These are phyloP conservation scores for Eucalyptus tenuipes DNA, from an alignment of 345 rosid genomes.

Conservation along the genomic window DNA sequence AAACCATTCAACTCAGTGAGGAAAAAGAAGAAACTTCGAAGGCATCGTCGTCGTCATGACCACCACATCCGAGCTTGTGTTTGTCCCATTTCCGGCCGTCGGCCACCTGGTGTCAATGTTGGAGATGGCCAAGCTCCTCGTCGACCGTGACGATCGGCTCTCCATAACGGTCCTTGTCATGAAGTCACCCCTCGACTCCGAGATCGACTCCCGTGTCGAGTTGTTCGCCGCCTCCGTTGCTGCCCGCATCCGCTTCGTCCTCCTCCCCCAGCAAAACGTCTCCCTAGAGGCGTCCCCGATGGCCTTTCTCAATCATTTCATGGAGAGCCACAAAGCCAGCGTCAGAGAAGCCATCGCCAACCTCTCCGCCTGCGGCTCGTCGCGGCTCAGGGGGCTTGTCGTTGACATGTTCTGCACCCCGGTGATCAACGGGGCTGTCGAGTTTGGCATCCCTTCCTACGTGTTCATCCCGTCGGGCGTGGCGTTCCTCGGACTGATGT, in stretches of 20 bases:
- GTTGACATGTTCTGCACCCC: constrained; percentile 37
- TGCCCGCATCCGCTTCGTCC: neutral
- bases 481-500: neutral
- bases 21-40: neutral
- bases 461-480: neutral
- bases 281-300: no score
- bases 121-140: constrained; percentile 6
- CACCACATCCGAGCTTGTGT: neutral
- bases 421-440: constrained; percentile 37
- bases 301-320: neutral
- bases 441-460: constrained; percentile 26
- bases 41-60: neutral
- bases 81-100: neutral
- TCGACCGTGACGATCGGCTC: constrained; percentile 16
- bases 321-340: neutral
- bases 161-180: constrained; percentile 32
- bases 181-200: neutral
- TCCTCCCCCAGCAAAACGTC: neutral
- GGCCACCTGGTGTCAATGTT: constrained; percentile 35
- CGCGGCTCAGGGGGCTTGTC: constrained; percentile 34
- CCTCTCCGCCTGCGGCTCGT: neutral
- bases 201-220: neutral
- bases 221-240: constrained; percentile 1
- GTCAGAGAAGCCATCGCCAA: neutral
- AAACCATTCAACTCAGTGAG: neutral